A percentile compares a stretch with the other conserved stretches of the same genome.
phyloP scores from a whole-genome alignment of 192 early-diverging fungal genomes.

The Diversispora epigaea region DNA sequence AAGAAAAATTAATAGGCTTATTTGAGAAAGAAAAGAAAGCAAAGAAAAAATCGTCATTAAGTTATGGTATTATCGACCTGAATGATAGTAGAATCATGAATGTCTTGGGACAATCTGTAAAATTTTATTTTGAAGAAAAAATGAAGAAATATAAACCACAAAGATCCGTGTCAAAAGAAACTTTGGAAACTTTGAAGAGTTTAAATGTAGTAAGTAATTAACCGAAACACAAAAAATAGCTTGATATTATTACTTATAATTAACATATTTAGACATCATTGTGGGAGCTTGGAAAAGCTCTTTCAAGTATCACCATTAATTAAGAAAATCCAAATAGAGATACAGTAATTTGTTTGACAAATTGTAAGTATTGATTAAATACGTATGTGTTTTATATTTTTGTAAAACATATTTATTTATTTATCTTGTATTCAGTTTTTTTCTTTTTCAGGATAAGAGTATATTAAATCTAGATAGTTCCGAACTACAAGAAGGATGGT shows the following conservation, averaged over 20 bases:
- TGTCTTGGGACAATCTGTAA: slow-evolving; percentile 11
- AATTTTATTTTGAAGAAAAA: slow-evolving; percentile 19
- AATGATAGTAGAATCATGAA: too few species aligned
- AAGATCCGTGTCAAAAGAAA: background rate
- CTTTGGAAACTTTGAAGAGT: slow-evolving; percentile 19
- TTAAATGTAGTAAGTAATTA: slow-evolving; percentile 17
- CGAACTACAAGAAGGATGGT: slow-evolving; percentile 16
- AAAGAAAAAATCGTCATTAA: slow-evolving; percentile 19
- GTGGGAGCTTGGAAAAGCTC: too few species aligned
- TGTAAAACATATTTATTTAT: too few species aligned
- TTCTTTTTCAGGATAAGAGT: slow-evolving; percentile 16
- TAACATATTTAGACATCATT: too few species aligned
- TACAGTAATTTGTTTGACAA: too few species aligned
- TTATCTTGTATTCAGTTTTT: slow-evolving; percentile 17
- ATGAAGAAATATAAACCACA: slow-evolving; percentile 27
- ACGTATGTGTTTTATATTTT: too few species aligned
- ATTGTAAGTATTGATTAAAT: too few species aligned
- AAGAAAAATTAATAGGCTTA: slow-evolving; percentile 24
- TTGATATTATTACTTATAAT: slow-evolving; percentile 23
- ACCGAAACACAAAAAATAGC: background rate
- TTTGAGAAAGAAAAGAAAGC: slow-evolving; percentile 12
- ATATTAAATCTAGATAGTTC: slow-evolving; percentile 23
- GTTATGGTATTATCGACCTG: slow-evolving; percentile 25
- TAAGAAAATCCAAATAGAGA: too few species aligned
- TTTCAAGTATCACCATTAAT: too few species aligned